Conservation (phyloP, 805 yeast genomes). For the Saccharomyces eubayanus region DNA sequence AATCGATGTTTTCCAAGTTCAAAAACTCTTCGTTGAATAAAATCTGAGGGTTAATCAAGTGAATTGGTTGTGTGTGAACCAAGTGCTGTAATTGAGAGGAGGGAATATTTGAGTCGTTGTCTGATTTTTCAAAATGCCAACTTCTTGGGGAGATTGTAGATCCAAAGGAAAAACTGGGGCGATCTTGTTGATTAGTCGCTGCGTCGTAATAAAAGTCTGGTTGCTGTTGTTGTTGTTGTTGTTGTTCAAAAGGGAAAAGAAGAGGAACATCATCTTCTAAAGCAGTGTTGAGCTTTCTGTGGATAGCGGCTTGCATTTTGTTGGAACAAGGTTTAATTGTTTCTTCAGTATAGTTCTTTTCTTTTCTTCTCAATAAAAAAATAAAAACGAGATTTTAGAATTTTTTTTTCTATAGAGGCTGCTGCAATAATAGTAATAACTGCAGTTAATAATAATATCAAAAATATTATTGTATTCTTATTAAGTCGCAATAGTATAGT, state of each 20-base stretch:
- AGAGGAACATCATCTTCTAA: background rate
- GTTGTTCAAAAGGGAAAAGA: background rate
- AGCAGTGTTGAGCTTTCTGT: background rate
- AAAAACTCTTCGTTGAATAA: conserved; percentile 3
- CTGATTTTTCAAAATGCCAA: conserved; percentile 3
- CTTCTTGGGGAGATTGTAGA: conserved; percentile 1
- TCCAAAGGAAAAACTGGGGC: background rate
- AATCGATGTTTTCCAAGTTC: background rate
- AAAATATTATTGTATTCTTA: background rate
- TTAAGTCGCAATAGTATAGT: background rate
- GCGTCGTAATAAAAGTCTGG: background rate
- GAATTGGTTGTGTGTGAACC: conserved; percentile 24
- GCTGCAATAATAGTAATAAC: background rate
- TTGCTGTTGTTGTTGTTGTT: background rate
- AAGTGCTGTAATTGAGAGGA: conserved; percentile 11
- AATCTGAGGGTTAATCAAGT: conserved; percentile 8
- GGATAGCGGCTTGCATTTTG: background rate
- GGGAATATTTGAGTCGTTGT: background rate
- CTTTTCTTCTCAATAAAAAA: too few relatives aligned
- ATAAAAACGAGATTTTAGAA: too few relatives aligned
- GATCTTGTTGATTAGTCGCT: background rate
- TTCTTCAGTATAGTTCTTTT: background rate
- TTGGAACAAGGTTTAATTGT: background rate
- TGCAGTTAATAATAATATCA: background rate
- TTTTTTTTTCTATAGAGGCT: background rate